Percentiles rank a stretch among this genome's conserved stretches.
Conservation (phyloP, 164 flowering plant species). For the Kalanchoe fedtschenkoi region DNA sequence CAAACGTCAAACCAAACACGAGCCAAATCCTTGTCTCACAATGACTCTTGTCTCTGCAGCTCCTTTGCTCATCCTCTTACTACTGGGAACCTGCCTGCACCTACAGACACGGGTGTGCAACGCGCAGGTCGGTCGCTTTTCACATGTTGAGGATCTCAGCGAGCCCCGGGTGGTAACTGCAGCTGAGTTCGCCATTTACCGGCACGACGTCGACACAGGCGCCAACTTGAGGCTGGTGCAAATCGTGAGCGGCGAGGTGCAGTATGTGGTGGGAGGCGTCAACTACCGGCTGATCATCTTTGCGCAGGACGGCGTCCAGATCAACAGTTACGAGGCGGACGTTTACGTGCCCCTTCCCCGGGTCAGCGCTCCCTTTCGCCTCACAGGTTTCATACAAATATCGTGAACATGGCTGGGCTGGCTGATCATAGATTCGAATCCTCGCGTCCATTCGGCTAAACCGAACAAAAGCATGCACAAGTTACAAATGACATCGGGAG, state of each 20-base stretch:
- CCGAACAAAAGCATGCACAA: too few relatives aligned
- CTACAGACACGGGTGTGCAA: neutral
- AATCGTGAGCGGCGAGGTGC: neutral
- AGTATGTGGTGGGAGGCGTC: neutral
- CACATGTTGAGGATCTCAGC: neutral
- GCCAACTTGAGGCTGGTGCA: neutral
- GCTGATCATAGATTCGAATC: too few relatives aligned
- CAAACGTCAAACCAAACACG: too few relatives aligned
- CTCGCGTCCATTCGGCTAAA: too few relatives aligned
- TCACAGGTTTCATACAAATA: neutral
- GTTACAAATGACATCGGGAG: too few relatives aligned
- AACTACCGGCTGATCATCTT: neutral
- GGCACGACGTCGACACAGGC: neutral
- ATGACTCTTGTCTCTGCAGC: too few relatives aligned
- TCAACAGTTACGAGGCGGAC: neutral
- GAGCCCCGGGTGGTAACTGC: neutral
- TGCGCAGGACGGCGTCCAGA: neutral
- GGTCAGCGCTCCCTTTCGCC: neutral
- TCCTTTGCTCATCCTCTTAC: too few relatives aligned
- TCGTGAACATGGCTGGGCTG: too few relatives aligned
- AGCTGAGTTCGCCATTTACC: neutral
- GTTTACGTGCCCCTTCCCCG: neutral
- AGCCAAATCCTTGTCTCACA: too few relatives aligned
- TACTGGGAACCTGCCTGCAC: too few relatives aligned
- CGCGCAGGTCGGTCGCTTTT: neutral